Percentiles rank a stretch among this genome's conserved stretches.
Evolutionary conservation across 257 asterid genomes (phyloP).

Genomic region (Solanum ossicruentum): DNA sequence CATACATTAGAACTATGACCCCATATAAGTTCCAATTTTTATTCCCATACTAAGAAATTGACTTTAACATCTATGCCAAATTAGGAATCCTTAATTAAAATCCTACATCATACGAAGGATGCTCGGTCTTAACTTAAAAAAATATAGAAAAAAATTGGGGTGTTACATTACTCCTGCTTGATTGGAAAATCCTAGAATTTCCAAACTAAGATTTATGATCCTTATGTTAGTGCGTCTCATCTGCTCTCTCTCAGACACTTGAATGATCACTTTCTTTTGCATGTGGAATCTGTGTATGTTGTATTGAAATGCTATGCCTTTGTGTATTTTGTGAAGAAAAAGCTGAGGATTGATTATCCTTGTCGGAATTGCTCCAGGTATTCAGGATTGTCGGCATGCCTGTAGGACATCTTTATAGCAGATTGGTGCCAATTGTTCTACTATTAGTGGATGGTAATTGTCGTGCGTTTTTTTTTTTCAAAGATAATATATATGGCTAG

Average conservation of each 20-base stretch:
- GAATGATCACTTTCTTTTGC: background rate
- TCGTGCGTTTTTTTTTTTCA: background rate
- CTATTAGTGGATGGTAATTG: slow-evolving; percentile 52
- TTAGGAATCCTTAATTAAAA: no score
- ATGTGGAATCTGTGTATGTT: background rate
- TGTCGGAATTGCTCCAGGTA: slow-evolving; percentile 15
- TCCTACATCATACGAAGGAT: no score
- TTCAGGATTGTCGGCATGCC: slow-evolving; percentile 36
- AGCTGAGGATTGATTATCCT: background rate
- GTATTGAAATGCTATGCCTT: background rate
- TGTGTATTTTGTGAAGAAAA: background rate
- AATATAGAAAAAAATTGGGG: no score
- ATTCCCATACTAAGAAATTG: no score
- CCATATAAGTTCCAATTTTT: no score
- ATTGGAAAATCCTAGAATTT: background rate
- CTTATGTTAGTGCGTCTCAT: background rate
- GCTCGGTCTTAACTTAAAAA: no score
- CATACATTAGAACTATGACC: no score
- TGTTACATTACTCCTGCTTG: no score
- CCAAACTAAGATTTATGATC: background rate
- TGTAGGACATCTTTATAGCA: slow-evolving; percentile 51
- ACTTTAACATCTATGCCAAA: no score
- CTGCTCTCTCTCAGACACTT: background rate
- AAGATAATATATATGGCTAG: background rate
- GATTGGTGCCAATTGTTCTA: slow-evolving; percentile 64